phyloP scores from a whole-genome alignment of 2,329 filamentous ascomycete species.

The Metarhizium guizhouense region DNA sequence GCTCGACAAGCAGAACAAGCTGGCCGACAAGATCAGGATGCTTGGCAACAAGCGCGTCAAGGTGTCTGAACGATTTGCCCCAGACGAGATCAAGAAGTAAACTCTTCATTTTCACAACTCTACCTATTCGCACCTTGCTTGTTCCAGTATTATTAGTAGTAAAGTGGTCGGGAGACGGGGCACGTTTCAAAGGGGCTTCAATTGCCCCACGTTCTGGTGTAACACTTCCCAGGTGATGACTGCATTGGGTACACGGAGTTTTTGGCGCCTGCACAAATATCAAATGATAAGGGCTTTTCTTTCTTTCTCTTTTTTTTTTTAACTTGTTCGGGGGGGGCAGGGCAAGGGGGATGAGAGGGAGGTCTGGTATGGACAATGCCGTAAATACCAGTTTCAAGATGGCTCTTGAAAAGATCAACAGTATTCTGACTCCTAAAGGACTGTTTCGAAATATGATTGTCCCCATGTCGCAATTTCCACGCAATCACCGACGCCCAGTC shows the following conservation, averaged over 20 bases:
- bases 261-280: neutral
- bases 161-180: neutral
- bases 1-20: slow-evolving; percentile 55
- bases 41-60: slow-evolving; percentile 61
- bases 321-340: no score
- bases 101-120: slow-evolving; percentile 1
- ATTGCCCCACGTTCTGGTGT: neutral
- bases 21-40: slow-evolving; percentile 63
- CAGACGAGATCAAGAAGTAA: slow-evolving; percentile 5
- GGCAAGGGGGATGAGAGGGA: no score
- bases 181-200: neutral
- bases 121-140: neutral
- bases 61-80: slow-evolving; percentile 38
- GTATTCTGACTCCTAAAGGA: no score
- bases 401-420: neutral
- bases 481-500: no score
- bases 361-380: no score
- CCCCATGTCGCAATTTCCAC: no score
- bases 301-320: no score
- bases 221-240: neutral
- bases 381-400: neutral
- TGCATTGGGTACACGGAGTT: neutral
- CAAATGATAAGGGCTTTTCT: neutral
- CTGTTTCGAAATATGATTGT: neutral
- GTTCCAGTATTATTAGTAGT: neutral